Evolutionary conservation across 2,329 filamentous ascomycete genomes (phyloP).

Genomic region (Clonostachys byssicola): DNA sequence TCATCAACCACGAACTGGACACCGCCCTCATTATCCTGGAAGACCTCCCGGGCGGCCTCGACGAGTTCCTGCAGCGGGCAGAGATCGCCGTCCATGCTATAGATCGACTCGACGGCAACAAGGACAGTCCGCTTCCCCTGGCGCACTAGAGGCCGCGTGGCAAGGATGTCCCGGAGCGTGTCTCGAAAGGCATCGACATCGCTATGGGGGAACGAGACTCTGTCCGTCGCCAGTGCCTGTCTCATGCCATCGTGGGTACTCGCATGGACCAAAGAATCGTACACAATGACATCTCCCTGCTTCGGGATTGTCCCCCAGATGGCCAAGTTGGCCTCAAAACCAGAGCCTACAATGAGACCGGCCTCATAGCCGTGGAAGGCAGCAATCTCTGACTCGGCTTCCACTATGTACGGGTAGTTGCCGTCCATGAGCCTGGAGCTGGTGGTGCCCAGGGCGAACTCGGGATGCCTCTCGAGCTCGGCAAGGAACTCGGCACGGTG

Average conservation of each 20-base stretch:
- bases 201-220: slow-evolving; percentile 42
- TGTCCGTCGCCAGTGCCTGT: slow-evolving; percentile 42
- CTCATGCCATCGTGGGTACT: slow-evolving; percentile 63
- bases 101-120: slow-evolving; percentile 33
- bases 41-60: slow-evolving; percentile 21
- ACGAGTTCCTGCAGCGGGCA: slow-evolving; percentile 32
- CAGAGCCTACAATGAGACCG: slow-evolving; percentile 58
- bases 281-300: slow-evolving; percentile 51
- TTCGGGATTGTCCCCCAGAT: slow-evolving; percentile 44
- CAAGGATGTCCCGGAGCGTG: slow-evolving; percentile 20
- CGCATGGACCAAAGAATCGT: slow-evolving; percentile 64
- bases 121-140: slow-evolving; percentile 24
- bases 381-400: slow-evolving; percentile 38
- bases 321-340: slow-evolving; percentile 48
- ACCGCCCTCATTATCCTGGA: slow-evolving; percentile 25
- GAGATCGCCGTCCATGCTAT: slow-evolving; percentile 43
- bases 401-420: slow-evolving; percentile 28
- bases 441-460: slow-evolving; percentile 37
- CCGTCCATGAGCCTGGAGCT: slow-evolving; percentile 51
- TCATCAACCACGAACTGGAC: slow-evolving; percentile 52
- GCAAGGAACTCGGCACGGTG: slow-evolving; percentile 62
- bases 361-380: slow-evolving; percentile 38
- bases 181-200: slow-evolving; percentile 21
- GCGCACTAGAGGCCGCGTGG: not conserved
- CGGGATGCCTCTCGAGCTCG: not conserved